A percentile compares a stretch with the other conserved stretches of the same genome.
phyloP scores from a whole-genome alignment of 306 rosid genomes.

The Trifolium pratense region DNA sequence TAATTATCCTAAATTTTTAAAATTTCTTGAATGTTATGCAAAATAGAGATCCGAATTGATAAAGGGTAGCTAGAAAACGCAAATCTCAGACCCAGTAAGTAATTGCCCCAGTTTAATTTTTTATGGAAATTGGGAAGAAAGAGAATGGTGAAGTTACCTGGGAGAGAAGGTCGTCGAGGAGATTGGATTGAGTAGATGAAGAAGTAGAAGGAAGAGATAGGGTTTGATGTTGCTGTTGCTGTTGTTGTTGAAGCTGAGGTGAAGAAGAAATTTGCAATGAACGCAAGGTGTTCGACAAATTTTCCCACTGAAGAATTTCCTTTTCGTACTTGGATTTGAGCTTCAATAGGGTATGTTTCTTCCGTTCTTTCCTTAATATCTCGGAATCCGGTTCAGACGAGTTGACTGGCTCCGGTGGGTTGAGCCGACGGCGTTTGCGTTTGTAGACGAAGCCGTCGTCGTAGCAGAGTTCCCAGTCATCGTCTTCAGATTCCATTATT shows the following conservation, averaged over 20 bases:
- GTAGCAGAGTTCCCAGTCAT: conserved; percentile 72
- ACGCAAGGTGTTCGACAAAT: conserved; percentile 56
- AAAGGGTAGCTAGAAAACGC: neutral
- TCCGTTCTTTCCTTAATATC: conserved; percentile 50
- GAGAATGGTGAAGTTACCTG: conserved; percentile 52
- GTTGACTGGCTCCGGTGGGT: neutral
- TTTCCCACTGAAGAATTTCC: conserved; percentile 73
- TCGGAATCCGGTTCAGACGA: too few relatives aligned
- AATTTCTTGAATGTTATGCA: neutral
- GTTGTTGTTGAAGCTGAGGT: conserved; percentile 33
- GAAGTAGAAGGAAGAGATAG: conserved; percentile 41
- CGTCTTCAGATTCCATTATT: conserved; percentile 42
- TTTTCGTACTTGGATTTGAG: conserved; percentile 55
- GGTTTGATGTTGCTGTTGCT: conserved; percentile 23
- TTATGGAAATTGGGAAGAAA: neutral
- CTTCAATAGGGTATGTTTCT: conserved; percentile 60
- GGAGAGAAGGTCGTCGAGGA: conserved; percentile 57
- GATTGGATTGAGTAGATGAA: conserved; percentile 35
- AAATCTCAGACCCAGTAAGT: conserved; percentile 26
- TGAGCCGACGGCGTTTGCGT: conserved; percentile 60
- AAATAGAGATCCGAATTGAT: neutral
- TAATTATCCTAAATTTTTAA: neutral
- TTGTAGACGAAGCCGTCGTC: conserved; percentile 82
- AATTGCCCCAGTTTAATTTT: neutral
- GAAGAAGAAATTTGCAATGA: conserved; percentile 52